A percentile compares a stretch with the other conserved stretches of the same genome.
Conservation (phyloP, 208 protist species). For the Angomonas desouzai region DNA sequence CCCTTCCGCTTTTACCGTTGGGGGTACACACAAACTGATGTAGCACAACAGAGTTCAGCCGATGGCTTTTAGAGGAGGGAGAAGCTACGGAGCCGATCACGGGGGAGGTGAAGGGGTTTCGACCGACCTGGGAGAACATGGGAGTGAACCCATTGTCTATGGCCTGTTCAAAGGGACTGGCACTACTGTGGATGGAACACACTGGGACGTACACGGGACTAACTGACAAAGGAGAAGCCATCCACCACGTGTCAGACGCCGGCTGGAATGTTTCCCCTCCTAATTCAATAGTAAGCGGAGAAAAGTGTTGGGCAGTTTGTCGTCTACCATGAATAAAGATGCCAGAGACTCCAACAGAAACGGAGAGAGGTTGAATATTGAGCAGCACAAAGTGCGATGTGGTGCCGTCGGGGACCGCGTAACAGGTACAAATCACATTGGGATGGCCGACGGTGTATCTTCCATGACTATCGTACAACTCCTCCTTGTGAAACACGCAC, state of each 20-base stretch:
- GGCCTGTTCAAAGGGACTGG: neutral
- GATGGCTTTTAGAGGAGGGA: neutral
- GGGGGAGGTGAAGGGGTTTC: neutral
- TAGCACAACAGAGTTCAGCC: neutral
- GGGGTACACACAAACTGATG: neutral
- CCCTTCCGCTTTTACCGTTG: neutral
- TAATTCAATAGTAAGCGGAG: slow-evolving; percentile 23
- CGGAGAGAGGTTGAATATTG: slow-evolving; percentile 39
- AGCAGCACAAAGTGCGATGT: slow-evolving; percentile 49
- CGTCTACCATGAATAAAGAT: slow-evolving; percentile 59
- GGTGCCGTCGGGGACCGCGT: slow-evolving; percentile 40
- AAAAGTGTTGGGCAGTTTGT: slow-evolving; percentile 15
- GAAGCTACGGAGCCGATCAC: neutral
- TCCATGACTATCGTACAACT: slow-evolving; percentile 48
- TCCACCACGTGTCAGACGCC: slow-evolving; percentile 68
- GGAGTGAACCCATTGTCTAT: slow-evolving; percentile 2
- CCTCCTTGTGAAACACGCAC: slow-evolving; percentile 76
- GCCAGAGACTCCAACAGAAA: slow-evolving; percentile 45
- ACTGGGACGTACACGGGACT: slow-evolving; percentile 53
- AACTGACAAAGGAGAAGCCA: slow-evolving; percentile 61
- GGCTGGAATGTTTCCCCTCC: slow-evolving; percentile 35
- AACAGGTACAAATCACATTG: slow-evolving; percentile 55
- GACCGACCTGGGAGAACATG: slow-evolving; percentile 1
- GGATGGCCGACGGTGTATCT: slow-evolving; percentile 50
- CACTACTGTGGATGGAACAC: neutral